These are phyloP conservation scores for Magnusiomyces magnusii DNA, from an alignment of 1,139 yeast species.

Conservation along the genomic window DNA sequence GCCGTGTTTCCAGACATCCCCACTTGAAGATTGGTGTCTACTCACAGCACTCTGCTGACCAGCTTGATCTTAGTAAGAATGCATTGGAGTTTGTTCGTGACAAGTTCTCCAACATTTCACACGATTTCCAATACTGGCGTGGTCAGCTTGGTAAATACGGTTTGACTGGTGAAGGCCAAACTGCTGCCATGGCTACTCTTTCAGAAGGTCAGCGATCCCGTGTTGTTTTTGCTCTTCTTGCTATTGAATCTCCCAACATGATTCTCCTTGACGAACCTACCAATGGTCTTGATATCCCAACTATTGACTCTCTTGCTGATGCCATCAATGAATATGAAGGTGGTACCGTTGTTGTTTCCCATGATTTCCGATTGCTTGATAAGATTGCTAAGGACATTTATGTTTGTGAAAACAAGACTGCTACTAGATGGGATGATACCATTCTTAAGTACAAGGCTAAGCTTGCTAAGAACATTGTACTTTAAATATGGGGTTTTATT, in stretches of 20 bases:
- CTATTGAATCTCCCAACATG: conserved; percentile 92
- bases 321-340: conserved; percentile 93
- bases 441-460: conserved; percentile 89
- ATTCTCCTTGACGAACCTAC: conserved; percentile 98
- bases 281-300: conserved; percentile 96
- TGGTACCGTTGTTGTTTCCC: conserved; percentile 98
- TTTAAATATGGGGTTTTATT: conserved; percentile 21
- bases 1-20: conserved; percentile 95
- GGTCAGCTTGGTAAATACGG: conserved; percentile 97
- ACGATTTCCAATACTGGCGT: conserved; percentile 99
- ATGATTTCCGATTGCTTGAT: conserved; percentile 97
- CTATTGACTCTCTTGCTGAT: conserved; percentile 95
- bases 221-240: conserved; percentile 94
- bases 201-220: conserved; percentile 99
- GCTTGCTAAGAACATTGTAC: conserved; percentile 69
- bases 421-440: conserved; percentile 92
- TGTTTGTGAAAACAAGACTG: conserved; percentile 91
- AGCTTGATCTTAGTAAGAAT: conserved; percentile 87
- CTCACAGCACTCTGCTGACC: conserved; percentile 98
- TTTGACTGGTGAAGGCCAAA: conserved; percentile 98
- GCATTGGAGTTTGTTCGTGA: conserved; percentile 97
- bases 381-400: conserved; percentile 96
- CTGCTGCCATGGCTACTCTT: conserved; percentile 96
- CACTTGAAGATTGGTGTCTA: conserved; percentile 98
- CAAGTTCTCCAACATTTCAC: conserved; percentile 80